Evolutionary conservation across 192 early-diverging fungal species (phyloP), one percentile per base, ranked within the genome.

Genomic region (Mortierella hygrophila): DNA sequence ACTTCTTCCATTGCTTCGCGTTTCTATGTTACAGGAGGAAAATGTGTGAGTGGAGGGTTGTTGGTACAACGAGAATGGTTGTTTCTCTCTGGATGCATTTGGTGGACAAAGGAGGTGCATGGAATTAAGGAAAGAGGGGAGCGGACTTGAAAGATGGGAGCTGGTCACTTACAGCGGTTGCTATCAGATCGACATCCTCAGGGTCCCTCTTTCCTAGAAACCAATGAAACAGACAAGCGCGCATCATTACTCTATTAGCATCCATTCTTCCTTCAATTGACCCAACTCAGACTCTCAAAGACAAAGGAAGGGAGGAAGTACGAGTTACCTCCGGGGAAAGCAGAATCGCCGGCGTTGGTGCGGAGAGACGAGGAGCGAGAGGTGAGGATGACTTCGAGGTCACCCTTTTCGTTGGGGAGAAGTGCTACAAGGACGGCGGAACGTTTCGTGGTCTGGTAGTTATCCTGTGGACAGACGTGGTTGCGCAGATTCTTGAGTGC

Each of bases 361-460:
- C 84, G 70, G 26, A 86, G 68, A 1, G 35, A 32, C 0, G 79
- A 74, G 37, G 84, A 77, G 6, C 84, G 74, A 42, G 74, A 75
- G 21, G 84, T 86, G 4, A 86, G 79, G 29, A 86, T 80, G 44
- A 86, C 84, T 52, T 86, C 84, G 70, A 86, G 84, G 18, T 86
- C 79, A 6, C 84, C 84, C 7, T 73, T 35, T 10, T 38, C 73
- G 52, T 86, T 86, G 18, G 75, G 46, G 5, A 86, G 2, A 4
- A 86, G 72, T 0, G 75, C 70, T 10, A 86, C 79, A 8, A 86
- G 70, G 37, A 86, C 84, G 0, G 84, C 84, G 3, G 78, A 86
- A 15, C 79, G 44, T 44, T 75, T 80, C 0, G 10, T 21, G 9
- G 84, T 40, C 4, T 81, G 15, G 41, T 71, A 86, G 16, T 44